Conservation (phyloP, 306 rosid species). For the Hippophae gyantsensis region DNA sequence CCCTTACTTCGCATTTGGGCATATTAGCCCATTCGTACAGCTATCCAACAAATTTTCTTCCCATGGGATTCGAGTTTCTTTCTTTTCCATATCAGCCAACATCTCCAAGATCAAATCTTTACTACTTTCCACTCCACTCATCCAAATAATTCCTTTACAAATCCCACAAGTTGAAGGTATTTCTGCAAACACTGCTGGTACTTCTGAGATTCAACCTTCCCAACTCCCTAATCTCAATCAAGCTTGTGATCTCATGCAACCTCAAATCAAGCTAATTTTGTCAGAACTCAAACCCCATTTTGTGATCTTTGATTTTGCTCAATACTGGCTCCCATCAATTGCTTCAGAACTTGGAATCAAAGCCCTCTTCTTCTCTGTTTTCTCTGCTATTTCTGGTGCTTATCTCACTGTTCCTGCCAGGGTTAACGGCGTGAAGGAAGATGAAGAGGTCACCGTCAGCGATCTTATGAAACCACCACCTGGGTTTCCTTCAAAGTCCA, state of each 20-base stretch:
- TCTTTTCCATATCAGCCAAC: slow-evolving; percentile 33
- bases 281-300: slow-evolving; percentile 37
- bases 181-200: slow-evolving; percentile 17
- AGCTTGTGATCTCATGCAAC: slow-evolving; percentile 27
- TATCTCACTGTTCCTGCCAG: slow-evolving; percentile 31
- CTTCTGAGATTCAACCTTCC: slow-evolving; percentile 26
- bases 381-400: slow-evolving; percentile 24
- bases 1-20: slow-evolving; percentile 49
- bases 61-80: slow-evolving; percentile 32
- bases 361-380: slow-evolving; percentile 27
- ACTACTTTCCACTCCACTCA: slow-evolving; percentile 19
- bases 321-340: slow-evolving; percentile 39
- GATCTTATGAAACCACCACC: slow-evolving; percentile 30
- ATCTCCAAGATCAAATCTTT: slow-evolving; percentile 24
- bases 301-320: slow-evolving; percentile 43
- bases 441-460: slow-evolving; percentile 6
- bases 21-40: slow-evolving; percentile 41
- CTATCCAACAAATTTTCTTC: slow-evolving; percentile 42
- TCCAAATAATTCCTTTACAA: slow-evolving; percentile 24
- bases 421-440: slow-evolving; percentile 7
- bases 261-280: slow-evolving; percentile 27
- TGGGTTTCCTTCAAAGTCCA: slow-evolving; percentile 23
- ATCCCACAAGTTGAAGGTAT: slow-evolving; percentile 6
- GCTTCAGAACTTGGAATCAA: slow-evolving; percentile 38
- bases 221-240: slow-evolving; percentile 16